phyloP scores from a whole-genome alignment of 2,329 filamentous ascomycete species.

The Aspergillus sp. region DNA sequence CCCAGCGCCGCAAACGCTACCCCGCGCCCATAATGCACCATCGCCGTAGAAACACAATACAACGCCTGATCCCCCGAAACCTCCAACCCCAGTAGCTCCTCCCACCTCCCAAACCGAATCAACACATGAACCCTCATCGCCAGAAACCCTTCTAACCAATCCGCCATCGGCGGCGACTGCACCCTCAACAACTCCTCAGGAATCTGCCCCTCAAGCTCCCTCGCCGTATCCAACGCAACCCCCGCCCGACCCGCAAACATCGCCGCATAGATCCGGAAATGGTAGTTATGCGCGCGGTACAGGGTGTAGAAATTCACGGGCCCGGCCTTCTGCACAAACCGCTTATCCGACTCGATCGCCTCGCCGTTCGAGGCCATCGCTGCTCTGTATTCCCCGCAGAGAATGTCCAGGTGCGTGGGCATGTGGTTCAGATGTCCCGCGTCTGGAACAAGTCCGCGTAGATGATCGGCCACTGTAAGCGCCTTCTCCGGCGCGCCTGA shows the following conservation, averaged over 20 bases:
- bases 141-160: conserved; percentile 73
- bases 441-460: conserved; percentile 67
- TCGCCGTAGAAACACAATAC: conserved; percentile 69
- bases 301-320: conserved; percentile 71
- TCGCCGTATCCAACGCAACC: conserved; percentile 62
- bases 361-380: conserved; percentile 67
- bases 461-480: conserved; percentile 58
- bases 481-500: conserved; percentile 65
- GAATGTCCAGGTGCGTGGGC: conserved; percentile 74
- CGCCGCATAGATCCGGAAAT: conserved; percentile 73
- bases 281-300: conserved; percentile 72
- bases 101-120: conserved; percentile 72
- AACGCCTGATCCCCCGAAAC: conserved; percentile 60
- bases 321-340: conserved; percentile 60
- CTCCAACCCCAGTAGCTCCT: conserved; percentile 59
- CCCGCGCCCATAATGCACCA: conserved; percentile 67
- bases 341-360: conserved; percentile 68
- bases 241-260: conserved; percentile 71
- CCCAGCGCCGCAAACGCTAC: conserved; percentile 64
- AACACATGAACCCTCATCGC: conserved; percentile 68
- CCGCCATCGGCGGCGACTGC: conserved; percentile 70
- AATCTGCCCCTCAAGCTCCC: conserved; percentile 60
- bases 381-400: conserved; percentile 68
- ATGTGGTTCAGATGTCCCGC: conserved; percentile 72
- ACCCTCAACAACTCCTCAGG: conserved; percentile 64